Base-by-base conservation (phyloP, 2,329 filamentous ascomycete genomes). In the Phyllosticta capitalensis region DNA sequence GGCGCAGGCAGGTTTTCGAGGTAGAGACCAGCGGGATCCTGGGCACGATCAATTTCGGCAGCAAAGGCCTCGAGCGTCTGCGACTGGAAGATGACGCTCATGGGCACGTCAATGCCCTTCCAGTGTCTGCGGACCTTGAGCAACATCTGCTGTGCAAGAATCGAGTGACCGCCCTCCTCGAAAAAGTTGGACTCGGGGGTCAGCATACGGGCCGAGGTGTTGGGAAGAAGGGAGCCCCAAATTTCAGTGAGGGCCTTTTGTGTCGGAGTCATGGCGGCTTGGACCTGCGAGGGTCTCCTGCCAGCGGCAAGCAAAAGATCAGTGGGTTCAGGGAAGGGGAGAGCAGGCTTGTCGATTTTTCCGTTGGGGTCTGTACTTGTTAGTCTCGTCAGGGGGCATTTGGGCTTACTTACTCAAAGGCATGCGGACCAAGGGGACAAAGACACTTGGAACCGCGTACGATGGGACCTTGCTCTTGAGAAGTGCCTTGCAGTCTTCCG, bases 131-230 rank as follows among this genome's bases (percentile, higher is more conserved):
- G 79, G 45, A 92, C 80, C 56, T 84, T 81, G 61, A 95, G 83
- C 9, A 96, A 80, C 70, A 96, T 83, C 67, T 89, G 86, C 67
- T 94, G 89, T 0, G 89, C 89, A 52, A 92, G 79, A 65, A 95
- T 84, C 73, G 84, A 88, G 75, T 94, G 88, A 14, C 90, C 90
- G 62, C 90, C 90, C 53, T 87, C 76, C 61, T 94, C 88, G 67
- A 92, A 92, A 76, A 94, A 95, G 56, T 79, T 78, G 21, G 81
- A 79, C 14, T 84, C 78, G 0, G 81, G 79, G 51, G 78, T 79
- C 60, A 95, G 78, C 55, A 85, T 88, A 68, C 86, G 83, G 57
- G 86, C 80, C 60, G 86, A 86, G 26, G 89, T 72, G 64, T 83
- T 81, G 54, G 79, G 76, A 61, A 95, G 83, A 4, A 91, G 78